phyloP scores from a whole-genome alignment of 176 grass and related monocot species.

The Dactylis glomerata region DNA sequence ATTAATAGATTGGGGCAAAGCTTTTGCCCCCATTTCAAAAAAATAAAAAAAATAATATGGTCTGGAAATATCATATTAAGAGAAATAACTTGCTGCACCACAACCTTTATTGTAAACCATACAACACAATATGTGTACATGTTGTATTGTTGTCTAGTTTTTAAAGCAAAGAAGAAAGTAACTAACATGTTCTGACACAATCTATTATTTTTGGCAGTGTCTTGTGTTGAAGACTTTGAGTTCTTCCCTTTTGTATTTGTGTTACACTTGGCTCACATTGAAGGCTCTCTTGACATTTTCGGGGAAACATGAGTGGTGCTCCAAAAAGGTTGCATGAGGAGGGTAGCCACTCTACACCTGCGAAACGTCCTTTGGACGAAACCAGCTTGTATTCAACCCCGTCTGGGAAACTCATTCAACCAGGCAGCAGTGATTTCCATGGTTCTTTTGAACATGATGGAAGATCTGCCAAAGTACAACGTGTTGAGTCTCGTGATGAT shows the following conservation, averaged over 20 bases:
- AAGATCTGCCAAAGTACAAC: slow-evolving; percentile 57
- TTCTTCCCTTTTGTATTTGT: neutral
- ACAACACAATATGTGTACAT: neutral
- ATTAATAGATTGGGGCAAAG: too few species aligned
- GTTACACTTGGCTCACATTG: slow-evolving; percentile 22
- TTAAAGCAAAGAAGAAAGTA: slow-evolving; percentile 1
- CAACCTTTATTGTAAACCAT: neutral
- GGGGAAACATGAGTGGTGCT: slow-evolving; percentile 60
- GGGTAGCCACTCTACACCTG: slow-evolving; percentile 56
- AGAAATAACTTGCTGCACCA: neutral
- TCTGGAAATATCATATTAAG: neutral
- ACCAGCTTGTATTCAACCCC: slow-evolving; percentile 42
- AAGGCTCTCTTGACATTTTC: neutral
- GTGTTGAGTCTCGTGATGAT: slow-evolving; percentile 74
- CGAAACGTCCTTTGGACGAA: slow-evolving; percentile 77
- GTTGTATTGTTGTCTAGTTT: neutral
- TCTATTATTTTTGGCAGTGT: slow-evolving; percentile 22
- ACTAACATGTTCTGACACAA: neutral
- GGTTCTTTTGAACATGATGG: slow-evolving; percentile 68
- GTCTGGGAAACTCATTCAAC: slow-evolving; percentile 52
- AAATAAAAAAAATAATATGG: neutral
- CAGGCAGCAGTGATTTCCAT: slow-evolving; percentile 55
- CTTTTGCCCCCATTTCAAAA: too few species aligned
- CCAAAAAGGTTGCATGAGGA: slow-evolving; percentile 82
- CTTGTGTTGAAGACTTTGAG: neutral